Conservation (phyloP, 495 filamentous ascomycete species). For the Hypoxylon subgilvum region DNA sequence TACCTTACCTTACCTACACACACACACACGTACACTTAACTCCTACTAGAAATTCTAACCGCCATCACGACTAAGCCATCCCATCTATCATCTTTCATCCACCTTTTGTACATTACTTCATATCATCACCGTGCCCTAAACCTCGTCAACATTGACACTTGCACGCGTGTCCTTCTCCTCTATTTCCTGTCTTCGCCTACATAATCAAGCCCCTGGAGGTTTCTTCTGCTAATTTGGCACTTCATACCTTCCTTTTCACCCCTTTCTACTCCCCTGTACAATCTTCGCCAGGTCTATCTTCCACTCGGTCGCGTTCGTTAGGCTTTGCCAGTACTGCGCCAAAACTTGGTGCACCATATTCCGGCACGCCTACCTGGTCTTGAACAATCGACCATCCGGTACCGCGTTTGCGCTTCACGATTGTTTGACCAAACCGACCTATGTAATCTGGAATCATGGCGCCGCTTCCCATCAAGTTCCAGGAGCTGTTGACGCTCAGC, state of each 20-base stretch:
- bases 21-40: slow-evolving; percentile 29
- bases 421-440: slow-evolving; percentile 21
- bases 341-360: slow-evolving; percentile 15
- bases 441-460: slow-evolving; percentile 52
- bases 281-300: background rate
- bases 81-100: slow-evolving; percentile 16
- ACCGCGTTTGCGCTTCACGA: slow-evolving; percentile 28
- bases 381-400: slow-evolving; percentile 18
- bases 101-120: slow-evolving; percentile 39
- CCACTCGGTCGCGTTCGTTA: slow-evolving; percentile 8
- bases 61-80: slow-evolving; percentile 8
- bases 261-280: slow-evolving; percentile 22
- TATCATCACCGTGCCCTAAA: slow-evolving; percentile 11
- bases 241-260: slow-evolving; percentile 33
- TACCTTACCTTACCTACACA: too few relatives aligned
- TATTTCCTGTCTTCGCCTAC: slow-evolving; percentile 31
- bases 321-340: slow-evolving; percentile 7
- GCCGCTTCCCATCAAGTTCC: slow-evolving; percentile 87
- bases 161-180: slow-evolving; percentile 24
- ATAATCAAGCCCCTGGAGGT: slow-evolving; percentile 35
- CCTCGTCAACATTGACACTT: slow-evolving; percentile 5
- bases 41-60: slow-evolving; percentile 31
- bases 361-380: slow-evolving; percentile 12
- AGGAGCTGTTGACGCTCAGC: slow-evolving; percentile 86
- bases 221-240: slow-evolving; percentile 30